Evolutionary conservation across 2,329 filamentous ascomycete genomes (phyloP).

Genomic region (Passalora sequoiae): DNA sequence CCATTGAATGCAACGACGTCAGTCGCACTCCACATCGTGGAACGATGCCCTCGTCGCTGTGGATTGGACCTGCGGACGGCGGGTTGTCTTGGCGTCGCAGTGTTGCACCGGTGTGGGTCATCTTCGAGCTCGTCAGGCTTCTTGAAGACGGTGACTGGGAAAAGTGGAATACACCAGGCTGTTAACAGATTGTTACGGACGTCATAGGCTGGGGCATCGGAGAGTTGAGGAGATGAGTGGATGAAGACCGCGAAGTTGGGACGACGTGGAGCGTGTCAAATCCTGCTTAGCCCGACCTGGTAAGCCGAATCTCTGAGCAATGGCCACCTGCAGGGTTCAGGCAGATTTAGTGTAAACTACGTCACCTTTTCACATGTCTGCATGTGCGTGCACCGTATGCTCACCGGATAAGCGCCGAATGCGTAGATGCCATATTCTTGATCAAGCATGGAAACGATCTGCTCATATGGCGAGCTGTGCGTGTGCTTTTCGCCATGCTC

Average conservation of each 20-base stretch:
- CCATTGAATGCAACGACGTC: not conserved
- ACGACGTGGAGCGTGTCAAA: not conserved
- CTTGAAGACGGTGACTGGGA: not conserved
- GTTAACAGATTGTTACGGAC: not conserved
- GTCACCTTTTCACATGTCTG: conserved; percentile 1
- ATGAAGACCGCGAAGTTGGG: too few relatives aligned
- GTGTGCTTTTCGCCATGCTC: conserved; percentile 1
- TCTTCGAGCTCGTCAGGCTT: not conserved
- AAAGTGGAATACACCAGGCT: not conserved
- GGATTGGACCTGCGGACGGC: conserved; percentile 2
- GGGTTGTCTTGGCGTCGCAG: not conserved
- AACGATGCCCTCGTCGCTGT: conserved; percentile 1
- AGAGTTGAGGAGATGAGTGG: not conserved
- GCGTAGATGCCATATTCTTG: not conserved
- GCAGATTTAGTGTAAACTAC: not conserved
- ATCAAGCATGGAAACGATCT: not conserved
- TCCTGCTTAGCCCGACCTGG: not conserved
- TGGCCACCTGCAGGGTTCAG: not conserved
- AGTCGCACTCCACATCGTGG: conserved; percentile 1
- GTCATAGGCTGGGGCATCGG: not conserved
- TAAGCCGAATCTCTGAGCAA: not conserved
- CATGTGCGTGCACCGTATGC: not conserved
- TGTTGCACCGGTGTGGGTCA: not conserved
- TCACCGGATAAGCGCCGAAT: not conserved
- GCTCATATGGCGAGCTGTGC: too few relatives aligned